Percentiles rank a stretch among this genome's conserved stretches.
Conservation (phyloP, 2,329 filamentous ascomycete species). For the Myriosclerotinia duriaeana region DNA sequence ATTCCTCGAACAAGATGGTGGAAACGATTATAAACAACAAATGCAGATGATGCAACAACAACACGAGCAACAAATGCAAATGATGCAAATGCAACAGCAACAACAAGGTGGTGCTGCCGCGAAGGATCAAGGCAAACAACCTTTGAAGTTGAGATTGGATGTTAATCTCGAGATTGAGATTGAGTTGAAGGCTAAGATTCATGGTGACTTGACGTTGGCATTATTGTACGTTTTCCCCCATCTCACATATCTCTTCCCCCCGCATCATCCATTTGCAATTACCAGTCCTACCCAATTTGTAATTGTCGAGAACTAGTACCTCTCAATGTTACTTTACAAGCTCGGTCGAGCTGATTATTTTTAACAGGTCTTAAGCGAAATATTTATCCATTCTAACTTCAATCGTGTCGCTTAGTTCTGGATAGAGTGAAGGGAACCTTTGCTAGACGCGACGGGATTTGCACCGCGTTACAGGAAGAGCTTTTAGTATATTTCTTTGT, state of each 20-base stretch:
- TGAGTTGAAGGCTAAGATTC: conserved; percentile 74
- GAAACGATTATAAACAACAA: conserved; percentile 16
- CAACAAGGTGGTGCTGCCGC: conserved; percentile 18
- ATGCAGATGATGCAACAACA: conserved; percentile 23
- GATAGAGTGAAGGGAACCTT: conserved; percentile 6
- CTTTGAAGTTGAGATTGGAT: conserved; percentile 68
- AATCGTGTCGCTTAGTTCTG: conserved; percentile 20
- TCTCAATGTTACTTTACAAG: conserved; percentile 10
- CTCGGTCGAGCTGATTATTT: conserved; percentile 22
- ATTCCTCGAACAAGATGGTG: conserved; percentile 22
- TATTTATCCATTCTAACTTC: conserved; percentile 9
- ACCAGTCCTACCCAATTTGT: neutral
- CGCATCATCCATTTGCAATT: neutral
- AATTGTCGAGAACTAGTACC: conserved; percentile 18
- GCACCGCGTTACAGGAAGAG: neutral
- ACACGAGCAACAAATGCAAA: conserved; percentile 23
- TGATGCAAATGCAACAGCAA: conserved; percentile 22
- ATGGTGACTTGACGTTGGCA: conserved; percentile 73
- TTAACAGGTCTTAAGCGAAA: conserved; percentile 18
- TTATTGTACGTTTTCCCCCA: conserved; percentile 33
- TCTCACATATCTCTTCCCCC: neutral
- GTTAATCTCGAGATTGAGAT: conserved; percentile 78
- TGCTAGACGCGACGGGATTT: neutral
- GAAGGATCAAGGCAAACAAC: conserved; percentile 48
- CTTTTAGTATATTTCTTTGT: neutral